Evolutionary conservation across 2,329 filamentous ascomycete genomes (phyloP), one percentile per base, ranked within the genome.

Genomic region (Aspergillus persii): DNA sequence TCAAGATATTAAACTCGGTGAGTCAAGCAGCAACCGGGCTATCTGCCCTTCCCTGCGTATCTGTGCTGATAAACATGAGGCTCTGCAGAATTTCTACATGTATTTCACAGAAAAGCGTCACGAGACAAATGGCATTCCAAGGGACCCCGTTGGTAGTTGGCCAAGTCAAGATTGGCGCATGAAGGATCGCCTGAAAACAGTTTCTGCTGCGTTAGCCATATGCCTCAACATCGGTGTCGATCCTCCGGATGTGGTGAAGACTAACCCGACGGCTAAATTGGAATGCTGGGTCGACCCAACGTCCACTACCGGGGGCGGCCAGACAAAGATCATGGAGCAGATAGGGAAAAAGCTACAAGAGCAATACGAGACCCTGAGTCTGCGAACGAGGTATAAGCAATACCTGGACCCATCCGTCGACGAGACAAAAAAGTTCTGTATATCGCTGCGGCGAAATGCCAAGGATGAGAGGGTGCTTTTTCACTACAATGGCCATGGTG

Each of bases 71-170:
- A 65, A 58, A 63, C 54, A 66, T 61, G 61, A 63, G 59, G 58
- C n/a, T 31, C 33, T 61, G 57, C 76, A 96, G 90, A 96, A 92
- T 66, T 99, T 96, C 86, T 98, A 96, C 81, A 98, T 98, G 94
- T 99, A 99, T 78, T 99, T 91, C 76, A 97, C 94, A 63, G 95
- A 99, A 77, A 98, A 98, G 77, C 89, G 94, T 55, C 95, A 99
- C 77, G 95, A 98, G 74, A 95, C 92, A 26, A 94, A 92, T 39
- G 95, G 92, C 26, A 92, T 93, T 66, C 91, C 92, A 15, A 91
- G 92, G 72, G 78, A 79, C 59, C 79, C 81, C 23, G 74, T 73
- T 26, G 79, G 79, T 58, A 79, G 76, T 64, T 84, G 86, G 54
- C 83, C 96, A 5, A 78, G 72, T 53, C 90, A 96, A 72, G 95